A percentile compares a stretch with the other conserved stretches of the same genome.
Conservation (phyloP, 805 yeast species). For the Metschnikowia henanensis region DNA sequence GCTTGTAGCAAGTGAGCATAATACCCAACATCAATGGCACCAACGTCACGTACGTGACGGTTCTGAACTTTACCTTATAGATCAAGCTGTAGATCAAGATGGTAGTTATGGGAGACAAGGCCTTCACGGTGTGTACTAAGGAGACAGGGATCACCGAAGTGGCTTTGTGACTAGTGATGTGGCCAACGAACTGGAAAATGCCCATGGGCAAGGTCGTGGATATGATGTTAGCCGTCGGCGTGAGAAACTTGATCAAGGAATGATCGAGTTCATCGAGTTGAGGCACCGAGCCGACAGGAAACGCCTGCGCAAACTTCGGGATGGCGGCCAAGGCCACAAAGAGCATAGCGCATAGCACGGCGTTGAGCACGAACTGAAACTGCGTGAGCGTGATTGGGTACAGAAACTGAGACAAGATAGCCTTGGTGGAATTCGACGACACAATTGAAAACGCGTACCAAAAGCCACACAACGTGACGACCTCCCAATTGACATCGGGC, state of each 20-base stretch:
- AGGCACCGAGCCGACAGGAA: slow-evolving; percentile 20
- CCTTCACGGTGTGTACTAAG: slow-evolving; percentile 90
- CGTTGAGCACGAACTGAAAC: slow-evolving; percentile 78
- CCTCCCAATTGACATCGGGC: slow-evolving; percentile 16
- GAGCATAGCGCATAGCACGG: slow-evolving; percentile 52
- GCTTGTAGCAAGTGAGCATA: slow-evolving; percentile 66
- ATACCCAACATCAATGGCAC: slow-evolving; percentile 83
- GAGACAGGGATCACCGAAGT: slow-evolving; percentile 92
- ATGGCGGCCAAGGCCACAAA: slow-evolving; percentile 32
- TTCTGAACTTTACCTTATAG: slow-evolving; percentile 56
- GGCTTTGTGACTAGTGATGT: slow-evolving; percentile 89
- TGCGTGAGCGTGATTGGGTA: slow-evolving; percentile 91
- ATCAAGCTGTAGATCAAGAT: slow-evolving; percentile 72
- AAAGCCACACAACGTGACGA: slow-evolving; percentile 50
- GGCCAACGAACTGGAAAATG: slow-evolving; percentile 88
- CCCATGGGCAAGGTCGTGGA: slow-evolving; percentile 91
- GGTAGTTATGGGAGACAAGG: slow-evolving; percentile 86
- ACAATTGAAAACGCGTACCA: slow-evolving; percentile 86
- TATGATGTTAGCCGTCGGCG: slow-evolving; percentile 54
- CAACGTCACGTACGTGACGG: slow-evolving; percentile 73
- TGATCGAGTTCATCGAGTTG: slow-evolving; percentile 22
- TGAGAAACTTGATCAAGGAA: slow-evolving; percentile 42
- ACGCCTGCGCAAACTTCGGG: slow-evolving; percentile 23
- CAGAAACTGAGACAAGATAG: slow-evolving; percentile 64
- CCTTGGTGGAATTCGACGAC: slow-evolving; percentile 79